Conservation (phyloP, 805 yeast genomes). For the Candida sanyiensis region DNA sequence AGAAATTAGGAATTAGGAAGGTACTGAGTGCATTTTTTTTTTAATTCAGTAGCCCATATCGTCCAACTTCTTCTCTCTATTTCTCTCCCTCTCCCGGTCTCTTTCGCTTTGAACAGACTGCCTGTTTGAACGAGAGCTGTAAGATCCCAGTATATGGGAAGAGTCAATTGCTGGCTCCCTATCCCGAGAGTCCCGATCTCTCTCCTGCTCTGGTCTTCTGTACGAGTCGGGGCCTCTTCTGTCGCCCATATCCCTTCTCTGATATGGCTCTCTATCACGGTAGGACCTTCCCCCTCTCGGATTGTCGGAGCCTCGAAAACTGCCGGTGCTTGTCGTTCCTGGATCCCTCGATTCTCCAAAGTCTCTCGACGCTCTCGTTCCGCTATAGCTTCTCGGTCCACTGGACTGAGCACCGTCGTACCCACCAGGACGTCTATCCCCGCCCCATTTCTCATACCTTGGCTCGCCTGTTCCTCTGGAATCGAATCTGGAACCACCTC, state of each 20-base stretch:
- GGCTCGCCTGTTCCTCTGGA: conserved; percentile 8
- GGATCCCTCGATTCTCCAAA: conserved; percentile 5
- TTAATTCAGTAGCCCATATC: conserved; percentile 4
- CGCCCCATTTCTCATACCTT: conserved; percentile 13
- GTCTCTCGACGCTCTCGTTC: no score
- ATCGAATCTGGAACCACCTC: conserved; percentile 6
- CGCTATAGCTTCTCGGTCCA: conserved; percentile 4
- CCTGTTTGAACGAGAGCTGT: conserved; percentile 22
- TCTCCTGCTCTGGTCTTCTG: conserved; percentile 10
- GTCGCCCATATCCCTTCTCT: not conserved
- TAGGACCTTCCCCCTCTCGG: conserved; percentile 5
- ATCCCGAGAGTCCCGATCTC: conserved; percentile 4
- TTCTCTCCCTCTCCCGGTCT: conserved; percentile 19
- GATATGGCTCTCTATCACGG: not conserved
- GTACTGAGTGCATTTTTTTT: no score
- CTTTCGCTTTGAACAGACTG: conserved; percentile 16
- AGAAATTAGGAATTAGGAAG: no score
- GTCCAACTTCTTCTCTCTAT: conserved; percentile 10
- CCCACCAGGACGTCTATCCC: conserved; percentile 20
- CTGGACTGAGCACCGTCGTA: conserved; percentile 8
- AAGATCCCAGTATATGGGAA: no score
- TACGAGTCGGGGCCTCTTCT: conserved; percentile 7
- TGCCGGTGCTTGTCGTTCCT: conserved; percentile 1
- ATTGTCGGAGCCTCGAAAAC: conserved; percentile 2
- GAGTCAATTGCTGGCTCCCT: conserved; percentile 13